phyloP scores from a whole-genome alignment of 1,284 basidiomycete species.

The Pseudozyma pruni region DNA sequence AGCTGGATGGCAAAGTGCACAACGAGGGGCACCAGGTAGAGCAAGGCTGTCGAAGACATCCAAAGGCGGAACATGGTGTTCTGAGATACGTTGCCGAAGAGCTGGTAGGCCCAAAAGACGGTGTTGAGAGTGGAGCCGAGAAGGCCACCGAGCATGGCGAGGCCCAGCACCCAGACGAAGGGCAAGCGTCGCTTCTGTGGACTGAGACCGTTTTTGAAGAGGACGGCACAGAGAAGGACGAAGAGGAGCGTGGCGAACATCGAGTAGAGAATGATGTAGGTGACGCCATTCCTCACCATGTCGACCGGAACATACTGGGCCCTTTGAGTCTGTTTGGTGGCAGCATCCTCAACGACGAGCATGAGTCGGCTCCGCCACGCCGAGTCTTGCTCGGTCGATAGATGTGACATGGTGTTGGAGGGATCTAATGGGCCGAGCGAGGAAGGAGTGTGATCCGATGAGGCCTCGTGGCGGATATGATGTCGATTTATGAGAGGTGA shows the following conservation, averaged over 20 bases:
- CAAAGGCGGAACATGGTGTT: conserved; percentile 44
- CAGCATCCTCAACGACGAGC: conserved; percentile 22
- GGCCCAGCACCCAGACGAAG: conserved; percentile 46
- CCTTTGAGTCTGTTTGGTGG: conserved; percentile 11
- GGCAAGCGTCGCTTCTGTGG: conserved; percentile 37
- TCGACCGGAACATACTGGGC: conserved; percentile 36
- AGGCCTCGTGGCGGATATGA: too few species aligned
- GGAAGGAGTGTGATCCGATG: too few species aligned
- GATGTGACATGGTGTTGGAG: conserved; percentile 16
- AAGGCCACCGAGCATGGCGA: conserved; percentile 48
- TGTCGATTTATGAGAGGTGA: neutral
- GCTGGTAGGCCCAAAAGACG: conserved; percentile 51
- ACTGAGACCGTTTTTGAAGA: conserved; percentile 50
- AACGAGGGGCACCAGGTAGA: conserved; percentile 51
- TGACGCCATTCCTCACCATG: conserved; percentile 48
- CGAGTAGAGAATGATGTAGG: conserved; percentile 57
- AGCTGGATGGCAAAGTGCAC: conserved; percentile 49
- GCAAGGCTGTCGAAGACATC: conserved; percentile 43
- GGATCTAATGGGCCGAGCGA: too few species aligned
- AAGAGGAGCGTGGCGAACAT: conserved; percentile 54
- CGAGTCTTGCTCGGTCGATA: conserved; percentile 5
- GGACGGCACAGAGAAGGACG: conserved; percentile 45
- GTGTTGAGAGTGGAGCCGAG: conserved; percentile 52
- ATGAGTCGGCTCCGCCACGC: conserved; percentile 34
- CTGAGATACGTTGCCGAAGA: conserved; percentile 37